phyloP scores from a whole-genome alignment of 176 grass and related monocot genomes.

The Thalia dealbata region DNA sequence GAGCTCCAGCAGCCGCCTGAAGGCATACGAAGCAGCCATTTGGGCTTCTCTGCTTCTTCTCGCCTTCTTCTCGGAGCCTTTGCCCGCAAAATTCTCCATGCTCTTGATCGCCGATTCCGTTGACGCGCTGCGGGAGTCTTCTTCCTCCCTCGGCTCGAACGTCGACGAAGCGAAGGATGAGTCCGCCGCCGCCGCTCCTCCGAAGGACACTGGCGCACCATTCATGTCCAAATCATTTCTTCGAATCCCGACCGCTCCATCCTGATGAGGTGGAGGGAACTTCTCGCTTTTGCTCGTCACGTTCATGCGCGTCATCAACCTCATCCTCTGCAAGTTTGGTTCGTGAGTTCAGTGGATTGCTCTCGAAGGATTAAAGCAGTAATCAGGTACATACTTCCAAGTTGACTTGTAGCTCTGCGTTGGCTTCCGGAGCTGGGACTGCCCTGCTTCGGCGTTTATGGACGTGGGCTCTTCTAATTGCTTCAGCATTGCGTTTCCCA shows the following conservation, averaged over 20 bases:
- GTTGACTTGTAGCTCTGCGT: slow-evolving; percentile 43
- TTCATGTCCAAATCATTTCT: slow-evolving; percentile 12
- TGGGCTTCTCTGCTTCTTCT: slow-evolving; percentile 13
- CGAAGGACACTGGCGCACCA: slow-evolving; percentile 23
- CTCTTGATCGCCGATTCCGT: neutral
- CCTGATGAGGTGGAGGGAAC: slow-evolving; percentile 47
- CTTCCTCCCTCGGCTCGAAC: slow-evolving; percentile 13
- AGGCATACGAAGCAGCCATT: slow-evolving; percentile 9
- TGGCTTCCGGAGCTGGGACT: slow-evolving; percentile 40
- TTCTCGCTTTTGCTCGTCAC: slow-evolving; percentile 38
- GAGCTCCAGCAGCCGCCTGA: slow-evolving; percentile 27
- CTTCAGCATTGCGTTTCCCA: slow-evolving; percentile 2
- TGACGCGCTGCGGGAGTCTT: neutral
- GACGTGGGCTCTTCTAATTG: slow-evolving; percentile 8
- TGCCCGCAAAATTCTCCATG: neutral
- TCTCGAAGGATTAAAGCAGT: neutral
- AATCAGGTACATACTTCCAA: slow-evolving; percentile 26
- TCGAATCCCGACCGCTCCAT: slow-evolving; percentile 28
- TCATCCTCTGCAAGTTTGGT: slow-evolving; percentile 20
- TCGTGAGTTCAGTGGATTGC: neutral
- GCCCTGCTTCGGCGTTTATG: slow-evolving; percentile 27
- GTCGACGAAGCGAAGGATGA: slow-evolving; percentile 25
- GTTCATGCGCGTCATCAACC: slow-evolving; percentile 21
- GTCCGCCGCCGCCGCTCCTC: neutral
- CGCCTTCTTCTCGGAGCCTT: neutral